A percentile compares a stretch with the other conserved stretches of the same genome.
Conservation (phyloP, 805 yeast genomes). For the Cyberlindnera xishuangbannaensis region DNA sequence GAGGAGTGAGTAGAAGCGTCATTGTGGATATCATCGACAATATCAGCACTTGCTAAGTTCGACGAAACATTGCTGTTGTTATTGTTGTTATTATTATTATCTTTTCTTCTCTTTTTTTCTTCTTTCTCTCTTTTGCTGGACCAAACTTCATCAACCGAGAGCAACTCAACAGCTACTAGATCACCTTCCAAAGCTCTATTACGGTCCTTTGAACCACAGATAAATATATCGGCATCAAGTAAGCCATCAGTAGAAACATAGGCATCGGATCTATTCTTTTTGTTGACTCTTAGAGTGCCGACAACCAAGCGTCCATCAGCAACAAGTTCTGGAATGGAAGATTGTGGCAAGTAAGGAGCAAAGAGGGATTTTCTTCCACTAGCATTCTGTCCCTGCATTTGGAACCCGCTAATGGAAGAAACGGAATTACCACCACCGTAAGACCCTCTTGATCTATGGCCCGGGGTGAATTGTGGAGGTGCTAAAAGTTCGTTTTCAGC, state of each 20-base stretch:
- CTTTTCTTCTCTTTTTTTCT: conserved; percentile 90
- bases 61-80: conserved; percentile 24
- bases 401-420: conserved; percentile 25
- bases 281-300: conserved; percentile 89
- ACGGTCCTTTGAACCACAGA: conserved; percentile 97
- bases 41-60: conserved; percentile 49
- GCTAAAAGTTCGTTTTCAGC: conserved; percentile 20
- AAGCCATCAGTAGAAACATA: conserved; percentile 97
- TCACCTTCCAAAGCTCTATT: conserved; percentile 97
- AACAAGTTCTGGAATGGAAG: conserved; percentile 82
- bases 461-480: conserved; percentile 45
- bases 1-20: conserved; percentile 60
- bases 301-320: conserved; percentile 88
- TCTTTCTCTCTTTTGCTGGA: conserved; percentile 93
- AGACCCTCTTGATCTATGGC: conserved; percentile 74
- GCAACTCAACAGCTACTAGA: conserved; percentile 88
- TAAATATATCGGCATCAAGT: conserved; percentile 92
- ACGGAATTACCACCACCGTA: conserved; percentile 57
- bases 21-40: conserved; percentile 66
- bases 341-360: conserved; percentile 95
- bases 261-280: conserved; percentile 95
- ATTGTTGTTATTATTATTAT: conserved; percentile 27
- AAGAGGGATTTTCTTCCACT: conserved; percentile 69
- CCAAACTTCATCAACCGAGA: conserved; percentile 98
- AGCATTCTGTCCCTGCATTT: conserved; percentile 21